These are phyloP conservation scores for Penicillium bovifimosum DNA, from an alignment of 495 filamentous ascomycete genomes.

Conservation along the genomic window DNA sequence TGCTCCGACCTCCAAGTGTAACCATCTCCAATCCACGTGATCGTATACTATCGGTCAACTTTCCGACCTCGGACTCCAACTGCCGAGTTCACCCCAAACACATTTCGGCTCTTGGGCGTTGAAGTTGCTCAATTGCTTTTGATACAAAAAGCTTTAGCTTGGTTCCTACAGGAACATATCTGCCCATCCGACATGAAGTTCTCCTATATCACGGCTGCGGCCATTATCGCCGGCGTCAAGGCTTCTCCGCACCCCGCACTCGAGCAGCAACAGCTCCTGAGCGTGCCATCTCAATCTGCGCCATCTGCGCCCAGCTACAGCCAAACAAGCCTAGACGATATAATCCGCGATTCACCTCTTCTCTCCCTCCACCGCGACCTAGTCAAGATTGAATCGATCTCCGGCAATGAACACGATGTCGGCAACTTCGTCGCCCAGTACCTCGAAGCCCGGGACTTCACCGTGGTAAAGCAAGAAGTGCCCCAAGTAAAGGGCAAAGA, in stretches of 20 bases:
- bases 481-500: constrained; percentile 14
- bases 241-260: constrained; percentile 36
- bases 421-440: constrained; percentile 63
- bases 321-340: constrained; percentile 12
- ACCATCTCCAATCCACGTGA: background rate
- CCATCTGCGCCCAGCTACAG: background rate
- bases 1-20: background rate
- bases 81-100: background rate
- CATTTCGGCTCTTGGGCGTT: background rate
- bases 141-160: background rate
- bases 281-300: constrained; percentile 3
- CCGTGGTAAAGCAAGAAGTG: constrained; percentile 57
- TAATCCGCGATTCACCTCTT: constrained; percentile 46
- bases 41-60: background rate
- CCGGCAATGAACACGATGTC: constrained; percentile 63
- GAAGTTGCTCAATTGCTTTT: background rate
- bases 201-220: constrained; percentile 18
- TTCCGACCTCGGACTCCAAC: constrained; percentile 1
- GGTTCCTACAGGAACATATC: background rate
- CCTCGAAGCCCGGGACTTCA: constrained; percentile 60
- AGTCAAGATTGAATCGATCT: constrained; percentile 69
- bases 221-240: constrained; percentile 18
- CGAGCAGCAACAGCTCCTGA: constrained; percentile 19
- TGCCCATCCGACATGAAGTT: constrained; percentile 14
- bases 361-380: constrained; percentile 73